These are phyloP conservation scores for Lentinus brumalis DNA, from an alignment of 768 basidiomycete genomes.

Conservation along the genomic window DNA sequence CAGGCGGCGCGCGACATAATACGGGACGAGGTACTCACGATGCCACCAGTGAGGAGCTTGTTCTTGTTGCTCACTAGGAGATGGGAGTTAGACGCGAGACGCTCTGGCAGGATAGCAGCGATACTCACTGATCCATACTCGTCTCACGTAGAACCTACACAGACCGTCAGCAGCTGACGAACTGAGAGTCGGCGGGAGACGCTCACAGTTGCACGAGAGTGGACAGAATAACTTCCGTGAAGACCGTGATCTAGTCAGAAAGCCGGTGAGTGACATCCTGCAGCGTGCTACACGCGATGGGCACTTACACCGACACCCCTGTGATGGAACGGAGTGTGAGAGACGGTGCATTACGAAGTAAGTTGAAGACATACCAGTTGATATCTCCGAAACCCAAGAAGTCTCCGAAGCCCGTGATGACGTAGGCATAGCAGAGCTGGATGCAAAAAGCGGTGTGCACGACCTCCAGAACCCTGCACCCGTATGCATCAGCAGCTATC, in stretches of 20 bases:
- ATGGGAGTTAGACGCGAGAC: neutral
- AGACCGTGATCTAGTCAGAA: neutral
- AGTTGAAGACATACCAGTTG: neutral
- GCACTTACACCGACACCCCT: neutral
- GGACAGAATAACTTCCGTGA: conserved; percentile 1
- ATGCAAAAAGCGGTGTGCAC: conserved; percentile 5
- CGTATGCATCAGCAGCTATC: no score
- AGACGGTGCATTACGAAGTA: neutral
- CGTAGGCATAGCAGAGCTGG: neutral
- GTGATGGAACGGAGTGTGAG: neutral
- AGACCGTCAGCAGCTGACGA: neutral
- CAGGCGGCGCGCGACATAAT: neutral
- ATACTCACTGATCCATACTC: neutral
- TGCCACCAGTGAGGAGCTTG: neutral
- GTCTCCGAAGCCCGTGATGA: neutral
- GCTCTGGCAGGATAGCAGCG: neutral
- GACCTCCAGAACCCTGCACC: neutral
- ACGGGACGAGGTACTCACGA: neutral
- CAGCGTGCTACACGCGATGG: neutral
- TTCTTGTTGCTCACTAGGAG: neutral
- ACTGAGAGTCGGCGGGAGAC: neutral
- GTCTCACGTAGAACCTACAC: neutral
- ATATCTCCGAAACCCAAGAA: neutral
- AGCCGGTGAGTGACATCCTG: neutral
- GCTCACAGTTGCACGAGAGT: conserved; percentile 13